Evolutionary conservation across 495 filamentous ascomycete genomes (phyloP).

Genomic region (Alectoria sarmentosa): DNA sequence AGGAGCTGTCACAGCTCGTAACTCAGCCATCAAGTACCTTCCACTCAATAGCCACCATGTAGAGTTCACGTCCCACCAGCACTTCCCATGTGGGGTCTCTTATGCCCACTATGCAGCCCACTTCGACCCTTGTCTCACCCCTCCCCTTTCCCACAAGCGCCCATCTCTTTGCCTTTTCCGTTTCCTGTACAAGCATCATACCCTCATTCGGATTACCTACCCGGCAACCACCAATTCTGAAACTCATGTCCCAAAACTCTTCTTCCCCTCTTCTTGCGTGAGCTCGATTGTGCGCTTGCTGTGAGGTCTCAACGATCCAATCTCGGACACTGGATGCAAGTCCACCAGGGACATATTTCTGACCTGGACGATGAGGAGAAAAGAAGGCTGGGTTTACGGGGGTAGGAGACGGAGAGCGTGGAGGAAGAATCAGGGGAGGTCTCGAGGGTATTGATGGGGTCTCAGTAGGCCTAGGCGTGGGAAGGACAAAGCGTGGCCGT

Average conservation of each 20-base stretch:
- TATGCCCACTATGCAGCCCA: conserved; percentile 8
- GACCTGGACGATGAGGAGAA: conserved; percentile 33
- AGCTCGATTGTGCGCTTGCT: conserved; percentile 3
- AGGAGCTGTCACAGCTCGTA: not conserved
- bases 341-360: conserved; percentile 34
- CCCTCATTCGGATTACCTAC: conserved; percentile 11
- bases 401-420: conserved; percentile 2
- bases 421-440: conserved; percentile 11
- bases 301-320: conserved; percentile 32
- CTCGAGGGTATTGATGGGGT: conserved; percentile 3
- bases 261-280: conserved; percentile 7
- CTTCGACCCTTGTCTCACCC: conserved; percentile 10
- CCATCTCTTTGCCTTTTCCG: conserved; percentile 6
- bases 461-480: not conserved
- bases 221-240: not conserved
- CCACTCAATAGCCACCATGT: conserved; percentile 19
- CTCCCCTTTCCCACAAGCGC: conserved; percentile 10
- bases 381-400: conserved; percentile 26
- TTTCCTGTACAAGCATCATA: conserved; percentile 21
- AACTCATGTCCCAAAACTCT: conserved; percentile 1
- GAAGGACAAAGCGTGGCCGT: conserved; percentile 14
- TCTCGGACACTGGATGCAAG: conserved; percentile 31
- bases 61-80: not conserved
- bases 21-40: conserved; percentile 7
- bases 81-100: conserved; percentile 16